phyloP scores from a whole-genome alignment of 2,329 filamentous ascomycete genomes.

The Teratosphaeria viscida region DNA sequence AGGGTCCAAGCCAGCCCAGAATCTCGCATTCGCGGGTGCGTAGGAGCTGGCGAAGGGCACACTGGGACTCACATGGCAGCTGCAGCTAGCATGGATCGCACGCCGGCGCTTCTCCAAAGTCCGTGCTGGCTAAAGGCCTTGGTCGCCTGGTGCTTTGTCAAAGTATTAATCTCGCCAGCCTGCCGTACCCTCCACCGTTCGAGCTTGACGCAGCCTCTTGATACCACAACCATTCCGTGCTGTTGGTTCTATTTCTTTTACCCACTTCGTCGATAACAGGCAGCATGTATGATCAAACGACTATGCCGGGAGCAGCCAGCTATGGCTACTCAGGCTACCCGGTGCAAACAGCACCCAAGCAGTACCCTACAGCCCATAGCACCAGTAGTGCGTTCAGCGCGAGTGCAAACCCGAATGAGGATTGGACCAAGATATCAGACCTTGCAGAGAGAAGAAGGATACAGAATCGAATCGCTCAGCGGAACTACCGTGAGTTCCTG shows the following conservation, averaged over 20 bases:
- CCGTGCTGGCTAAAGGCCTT: slow-evolving; percentile 1
- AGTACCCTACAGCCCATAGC: slow-evolving; percentile 58
- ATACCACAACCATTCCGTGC: background rate
- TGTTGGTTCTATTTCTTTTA: background rate
- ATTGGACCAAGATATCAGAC: slow-evolving; percentile 99
- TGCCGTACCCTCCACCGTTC: background rate
- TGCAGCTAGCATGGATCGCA: slow-evolving; percentile 5
- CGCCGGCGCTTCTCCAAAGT: slow-evolving; percentile 1
- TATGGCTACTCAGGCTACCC: slow-evolving; percentile 32
- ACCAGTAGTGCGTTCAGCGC: slow-evolving; percentile 92
- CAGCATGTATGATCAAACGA: slow-evolving; percentile 18
- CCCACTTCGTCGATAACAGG: background rate
- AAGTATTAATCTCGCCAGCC: slow-evolving; percentile 4
- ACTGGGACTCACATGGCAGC: slow-evolving; percentile 2
- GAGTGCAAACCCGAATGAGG: slow-evolving; percentile 89
- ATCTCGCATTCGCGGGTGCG: background rate
- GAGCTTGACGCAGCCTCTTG: background rate
- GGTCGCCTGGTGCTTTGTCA: background rate
- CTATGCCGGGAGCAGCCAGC: slow-evolving; percentile 35
- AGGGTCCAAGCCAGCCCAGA: background rate
- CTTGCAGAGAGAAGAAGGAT: slow-evolving; percentile 87
- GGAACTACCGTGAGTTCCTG: slow-evolving; percentile 73
- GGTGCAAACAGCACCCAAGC: slow-evolving; percentile 39
- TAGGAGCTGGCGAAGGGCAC: slow-evolving; percentile 3
- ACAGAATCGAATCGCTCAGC: slow-evolving; percentile 95